phyloP scores from a whole-genome alignment of 2,329 filamentous ascomycete genomes.

The Ploettnerulaceae sp. region DNA sequence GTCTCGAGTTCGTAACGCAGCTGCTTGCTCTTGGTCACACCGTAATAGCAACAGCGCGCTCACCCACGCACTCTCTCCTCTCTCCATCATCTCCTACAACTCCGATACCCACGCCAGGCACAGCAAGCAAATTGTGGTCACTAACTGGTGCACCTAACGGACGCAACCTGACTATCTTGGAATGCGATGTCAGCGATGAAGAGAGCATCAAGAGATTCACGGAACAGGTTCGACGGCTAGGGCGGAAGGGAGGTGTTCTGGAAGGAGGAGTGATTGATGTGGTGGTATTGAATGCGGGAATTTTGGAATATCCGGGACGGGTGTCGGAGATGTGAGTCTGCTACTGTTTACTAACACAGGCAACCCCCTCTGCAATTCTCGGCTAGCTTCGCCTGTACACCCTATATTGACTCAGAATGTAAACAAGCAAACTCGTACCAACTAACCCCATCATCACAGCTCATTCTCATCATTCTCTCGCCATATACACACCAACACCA shows the following conservation, averaged over 20 bases:
- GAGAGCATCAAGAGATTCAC: slow-evolving; percentile 40
- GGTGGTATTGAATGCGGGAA: slow-evolving; percentile 52
- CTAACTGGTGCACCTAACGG: slow-evolving; percentile 39
- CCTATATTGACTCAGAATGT: too few relatives aligned
- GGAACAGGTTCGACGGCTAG: slow-evolving; percentile 16
- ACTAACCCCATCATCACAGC: slow-evolving; percentile 31
- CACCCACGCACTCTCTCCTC: slow-evolving; percentile 32
- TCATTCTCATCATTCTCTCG: slow-evolving; percentile 49
- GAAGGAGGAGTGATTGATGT: slow-evolving; percentile 37
- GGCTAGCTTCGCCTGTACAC: too few relatives aligned
- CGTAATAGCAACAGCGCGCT: slow-evolving; percentile 44
- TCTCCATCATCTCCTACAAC: not conserved
- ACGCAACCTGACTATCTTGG: slow-evolving; percentile 24
- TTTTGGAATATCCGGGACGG: slow-evolving; percentile 48
- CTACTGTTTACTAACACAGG: not conserved
- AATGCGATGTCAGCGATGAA: slow-evolving; percentile 50
- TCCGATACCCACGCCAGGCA: slow-evolving; percentile 6
- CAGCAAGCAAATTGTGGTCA: slow-evolving; percentile 37
- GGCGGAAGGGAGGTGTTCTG: slow-evolving; percentile 12
- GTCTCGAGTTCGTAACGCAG: slow-evolving; percentile 38
- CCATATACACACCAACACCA: slow-evolving; percentile 53
- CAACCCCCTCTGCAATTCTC: not conserved
- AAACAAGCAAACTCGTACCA: too few relatives aligned
- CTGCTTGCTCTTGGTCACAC: slow-evolving; percentile 39
- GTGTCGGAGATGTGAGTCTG: slow-evolving; percentile 37